Conservation (phyloP, 768 basidiomycete species). For the Amanita thiersii region DNA sequence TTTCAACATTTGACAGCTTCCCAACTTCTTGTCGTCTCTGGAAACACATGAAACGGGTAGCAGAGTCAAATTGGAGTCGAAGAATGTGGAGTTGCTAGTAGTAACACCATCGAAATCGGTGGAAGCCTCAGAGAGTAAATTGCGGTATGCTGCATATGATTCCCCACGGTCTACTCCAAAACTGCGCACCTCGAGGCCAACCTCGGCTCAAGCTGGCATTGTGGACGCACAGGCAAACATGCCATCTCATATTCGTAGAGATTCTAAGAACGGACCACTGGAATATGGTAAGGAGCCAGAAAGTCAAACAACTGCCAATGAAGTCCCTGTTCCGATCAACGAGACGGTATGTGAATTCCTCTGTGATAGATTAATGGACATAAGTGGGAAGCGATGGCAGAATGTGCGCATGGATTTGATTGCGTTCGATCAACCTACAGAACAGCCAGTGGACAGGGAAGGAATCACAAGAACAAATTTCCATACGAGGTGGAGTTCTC, state of each 20-base stretch:
- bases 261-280: no score
- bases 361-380: not conserved
- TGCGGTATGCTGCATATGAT: constrained; percentile 69
- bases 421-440: constrained; percentile 55
- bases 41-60: constrained; percentile 20
- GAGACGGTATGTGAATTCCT: not conserved
- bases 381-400: constrained; percentile 13
- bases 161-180: constrained; percentile 36
- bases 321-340: constrained; percentile 5
- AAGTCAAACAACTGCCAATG: no score
- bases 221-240: no score
- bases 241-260: no score
- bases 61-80: not conserved
- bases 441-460: constrained; percentile 7
- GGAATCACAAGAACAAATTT: constrained; percentile 27
- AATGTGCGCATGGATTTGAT: constrained; percentile 50
- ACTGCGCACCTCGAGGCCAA: constrained; percentile 2
- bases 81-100: constrained; percentile 7
- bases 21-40: constrained; percentile 56
- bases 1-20: constrained; percentile 38
- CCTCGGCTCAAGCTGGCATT: no score
- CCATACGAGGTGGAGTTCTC: constrained; percentile 46
- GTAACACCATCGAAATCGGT: constrained; percentile 8
- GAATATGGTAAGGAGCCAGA: no score
- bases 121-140: constrained; percentile 28